Evolutionary conservation across 306 rosid species (phyloP), one percentile per base, ranked within the genome.

Genomic region (Calophaca sinica): DNA sequence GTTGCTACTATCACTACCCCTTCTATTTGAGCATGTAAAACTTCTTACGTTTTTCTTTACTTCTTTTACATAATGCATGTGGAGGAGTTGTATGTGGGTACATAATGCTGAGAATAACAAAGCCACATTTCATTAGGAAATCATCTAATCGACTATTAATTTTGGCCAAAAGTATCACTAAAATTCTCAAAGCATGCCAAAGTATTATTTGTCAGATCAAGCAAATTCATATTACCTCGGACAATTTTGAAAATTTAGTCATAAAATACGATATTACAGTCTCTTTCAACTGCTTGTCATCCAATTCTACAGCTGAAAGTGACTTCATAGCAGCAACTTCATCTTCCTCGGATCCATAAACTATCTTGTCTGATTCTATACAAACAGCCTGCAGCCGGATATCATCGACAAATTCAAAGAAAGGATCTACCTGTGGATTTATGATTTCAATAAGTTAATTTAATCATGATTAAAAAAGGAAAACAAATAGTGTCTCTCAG

Each of bases 401-500:
- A 78, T 90, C 89, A 38, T 87, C 84, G 0, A 94, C 93, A 85
- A 90, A 66, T 84, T 87, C 89, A 79, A 94, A 96, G 82, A 87
- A 85, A 55, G 97, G 99, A 86, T 94, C 97, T 65, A 80, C 92
- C 99, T 94, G 90, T 64, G 44, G 59, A 68, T 73, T 75, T 59
- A 59, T 45, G 82, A 79, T 54, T 78, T 45, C 38, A 55, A 73
- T 69, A 29, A 76, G 77, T 75, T 31, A 73, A 73, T 67, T 62
- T 45, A 68, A 61, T 48, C 50, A 72, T 38, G 49, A 41, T 41
- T 46, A 6, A 32, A 74, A 32, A 39, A 7, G 38, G 61, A 26
- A 26, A 41, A 3, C 12, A 75, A 10, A 62, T 55, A 48, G 39
- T 72, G 64, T 20, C 8, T 44, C 62, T 46, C 50, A 75, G 65